A percentile compares a stretch with the other conserved stretches of the same genome.
Evolutionary conservation across 805 yeast genomes (phyloP).

Genomic region (Lachancea quebecensis): DNA sequence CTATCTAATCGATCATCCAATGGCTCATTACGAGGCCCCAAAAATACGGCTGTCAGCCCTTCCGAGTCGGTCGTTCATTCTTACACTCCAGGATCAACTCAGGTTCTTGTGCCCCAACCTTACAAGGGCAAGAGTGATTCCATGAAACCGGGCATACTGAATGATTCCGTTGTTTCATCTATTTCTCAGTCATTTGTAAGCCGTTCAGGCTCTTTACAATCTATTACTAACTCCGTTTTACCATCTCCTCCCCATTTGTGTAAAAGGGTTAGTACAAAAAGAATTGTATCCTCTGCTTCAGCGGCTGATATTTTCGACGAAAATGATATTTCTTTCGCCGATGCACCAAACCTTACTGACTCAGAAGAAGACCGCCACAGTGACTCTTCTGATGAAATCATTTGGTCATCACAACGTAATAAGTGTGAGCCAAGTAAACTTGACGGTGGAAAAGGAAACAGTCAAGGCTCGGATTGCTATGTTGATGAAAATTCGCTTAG

Average conservation of each 20-base stretch:
- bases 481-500: background rate
- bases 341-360: conserved; percentile 54
- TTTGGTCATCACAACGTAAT: conserved; percentile 17
- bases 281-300: conserved; percentile 31
- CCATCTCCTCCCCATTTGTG: conserved; percentile 24
- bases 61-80: conserved; percentile 29
- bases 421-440: background rate
- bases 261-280: conserved; percentile 27
- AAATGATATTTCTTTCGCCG: conserved; percentile 66
- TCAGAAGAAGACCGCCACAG: conserved; percentile 41
- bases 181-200: conserved; percentile 14
- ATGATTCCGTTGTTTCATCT: conserved; percentile 11
- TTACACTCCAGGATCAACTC: conserved; percentile 39
- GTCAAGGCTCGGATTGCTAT: background rate
- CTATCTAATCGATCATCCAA: background rate
- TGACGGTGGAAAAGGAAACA: background rate
- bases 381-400: conserved; percentile 25
- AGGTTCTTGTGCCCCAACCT: conserved; percentile 38
- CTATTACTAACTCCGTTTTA: conserved; percentile 14
- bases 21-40: background rate
- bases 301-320: conserved; percentile 57
- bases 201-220: conserved; percentile 21
- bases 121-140: conserved; percentile 29
- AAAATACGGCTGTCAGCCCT: conserved; percentile 9
- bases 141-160: background rate